A percentile compares a stretch with the other conserved stretches of the same genome.
These are phyloP conservation scores for Cystofilobasidium capitatum DNA, from an alignment of 768 basidiomycete genomes.

Conservation along the genomic window DNA sequence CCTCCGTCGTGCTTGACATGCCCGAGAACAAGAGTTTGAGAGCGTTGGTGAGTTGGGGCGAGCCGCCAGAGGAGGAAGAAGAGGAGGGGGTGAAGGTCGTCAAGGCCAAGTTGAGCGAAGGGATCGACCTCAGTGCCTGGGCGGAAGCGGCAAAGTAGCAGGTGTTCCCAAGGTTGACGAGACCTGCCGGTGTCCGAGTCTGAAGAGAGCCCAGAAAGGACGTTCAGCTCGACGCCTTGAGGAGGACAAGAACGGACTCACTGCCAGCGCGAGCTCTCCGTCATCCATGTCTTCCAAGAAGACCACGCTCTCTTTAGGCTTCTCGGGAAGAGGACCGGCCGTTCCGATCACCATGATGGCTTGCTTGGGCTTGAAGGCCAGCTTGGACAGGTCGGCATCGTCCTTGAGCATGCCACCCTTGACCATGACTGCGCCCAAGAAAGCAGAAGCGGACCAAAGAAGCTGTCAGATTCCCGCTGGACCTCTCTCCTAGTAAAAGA, in stretches of 20 bases:
- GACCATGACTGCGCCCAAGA: constrained; percentile 59
- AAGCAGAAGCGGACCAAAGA: neutral
- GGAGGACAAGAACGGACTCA: constrained; percentile 40
- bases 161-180: constrained; percentile 36
- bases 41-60: constrained; percentile 27
- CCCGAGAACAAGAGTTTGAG: constrained; percentile 50
- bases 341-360: constrained; percentile 89
- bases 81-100: constrained; percentile 41
- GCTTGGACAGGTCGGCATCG: constrained; percentile 74
- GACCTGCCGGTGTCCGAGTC: constrained; percentile 32
- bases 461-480: neutral
- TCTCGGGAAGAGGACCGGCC: constrained; percentile 81
- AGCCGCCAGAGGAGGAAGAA: constrained; percentile 17
- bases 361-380: constrained; percentile 74
- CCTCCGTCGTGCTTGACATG: constrained; percentile 69
- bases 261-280: constrained; percentile 64
- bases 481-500: neutral
- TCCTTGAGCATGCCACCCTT: constrained; percentile 91
- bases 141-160: constrained; percentile 88
- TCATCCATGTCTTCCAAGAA: constrained; percentile 95
- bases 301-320: constrained; percentile 64
- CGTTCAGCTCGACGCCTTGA: neutral
- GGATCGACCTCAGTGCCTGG: constrained; percentile 85
- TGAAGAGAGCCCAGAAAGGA: constrained; percentile 1
- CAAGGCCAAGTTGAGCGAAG: constrained; percentile 71